Evolutionary conservation across 1,284 basidiomycete genomes (phyloP), one percentile per base, ranked within the genome.

Genomic region (Chondrostereum purpureum): DNA sequence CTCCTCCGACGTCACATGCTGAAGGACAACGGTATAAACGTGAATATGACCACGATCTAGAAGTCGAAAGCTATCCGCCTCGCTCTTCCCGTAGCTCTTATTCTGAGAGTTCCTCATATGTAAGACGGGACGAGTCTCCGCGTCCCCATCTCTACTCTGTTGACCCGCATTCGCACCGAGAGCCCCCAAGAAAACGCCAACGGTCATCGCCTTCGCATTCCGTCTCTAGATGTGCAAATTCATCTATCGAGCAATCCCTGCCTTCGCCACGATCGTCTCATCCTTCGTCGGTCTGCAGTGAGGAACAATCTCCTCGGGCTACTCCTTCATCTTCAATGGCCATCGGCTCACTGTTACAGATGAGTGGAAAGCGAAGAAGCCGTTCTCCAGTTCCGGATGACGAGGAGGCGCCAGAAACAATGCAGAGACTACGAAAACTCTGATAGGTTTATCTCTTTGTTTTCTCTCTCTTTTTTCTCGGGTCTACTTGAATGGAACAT

Each of bases 261-360:
- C 50, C 11, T 38, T 36, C 34, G 23, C 45, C 31, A 24, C 42
- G 18, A 23, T 31, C 41, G 16, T 39, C 49, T 33, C 44, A 3
- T n/a, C n/a, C n/a, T 18, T 44, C 31, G 22, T 72, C 70, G 34
- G 61, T 64, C 34, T 72, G 70, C 52, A 65, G 70, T 42, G 68
- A 66, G 21, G 68, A 69, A 47, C 67, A 68, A 47, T 73, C 72
- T 8, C 72, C 72, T 35, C 67, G 69, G 24, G 69, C 73, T 35
- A 61, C n/a, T n/a, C n/a, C n/a, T n/a, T n/a, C 68, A 39, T 63
- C 64, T 17, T 72, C 72, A 14, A 74, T 73, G 72, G 68, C 69
- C 34, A 74, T 74, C 49, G 71, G 69, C 18, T 72, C 70, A 3
- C 53, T 75, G n/a, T 59, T 75, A 5, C 68, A 70, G 8, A 46